Evolutionary conservation across 1,284 basidiomycete species (phyloP), one percentile per base, ranked within the genome.

Genomic region (Volvariella volvacea): DNA sequence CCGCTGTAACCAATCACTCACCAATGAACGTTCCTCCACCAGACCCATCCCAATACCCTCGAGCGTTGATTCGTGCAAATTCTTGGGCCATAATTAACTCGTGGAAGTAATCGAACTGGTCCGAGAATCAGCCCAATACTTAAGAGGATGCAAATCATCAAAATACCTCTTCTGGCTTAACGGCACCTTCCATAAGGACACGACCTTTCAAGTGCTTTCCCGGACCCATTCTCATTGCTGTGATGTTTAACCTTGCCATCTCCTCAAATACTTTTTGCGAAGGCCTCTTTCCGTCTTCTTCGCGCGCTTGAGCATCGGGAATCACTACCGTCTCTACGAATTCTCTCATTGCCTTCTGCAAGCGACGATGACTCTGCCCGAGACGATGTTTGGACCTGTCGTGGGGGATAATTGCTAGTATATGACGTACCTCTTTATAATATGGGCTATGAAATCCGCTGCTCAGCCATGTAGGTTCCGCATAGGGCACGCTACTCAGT

Each of bases 81-180:
- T 68, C 66, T 49, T 67, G 63, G 3, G 53, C 58, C 57, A 66
- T 63, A 25, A 67, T 66, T 21, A 70, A 59, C 58, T 87, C 84
- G 60, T 85, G 80, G 68, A 88, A 86, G 56, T 82, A 83, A 59
- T 87, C 79, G 50, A 82, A 83, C 64, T 64, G 37, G n/a, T 15
- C 10, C 15, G 41, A 4, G 37, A 25, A 38, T 17, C 19, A 15
- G 10, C 3, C 25, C 17, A 16, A 19, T 16, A 30, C 39, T 16
- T 12, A 44, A 30, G n/a, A 19, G 31, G 8, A 7, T 36, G 19
- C 34, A 16, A 20, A 17, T 33, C 1, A 7, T 43, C 52, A 6
- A 28, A 6, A 12, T 46, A 83, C 86, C 65, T 93, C 87, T 61
- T 93, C 90, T 3, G 88, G 87, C 56, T 83, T 83, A 47, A 48